Base-by-base conservation (phyloP, 352 stramenopile species). In the Globisporangium abappressorium region DNA sequence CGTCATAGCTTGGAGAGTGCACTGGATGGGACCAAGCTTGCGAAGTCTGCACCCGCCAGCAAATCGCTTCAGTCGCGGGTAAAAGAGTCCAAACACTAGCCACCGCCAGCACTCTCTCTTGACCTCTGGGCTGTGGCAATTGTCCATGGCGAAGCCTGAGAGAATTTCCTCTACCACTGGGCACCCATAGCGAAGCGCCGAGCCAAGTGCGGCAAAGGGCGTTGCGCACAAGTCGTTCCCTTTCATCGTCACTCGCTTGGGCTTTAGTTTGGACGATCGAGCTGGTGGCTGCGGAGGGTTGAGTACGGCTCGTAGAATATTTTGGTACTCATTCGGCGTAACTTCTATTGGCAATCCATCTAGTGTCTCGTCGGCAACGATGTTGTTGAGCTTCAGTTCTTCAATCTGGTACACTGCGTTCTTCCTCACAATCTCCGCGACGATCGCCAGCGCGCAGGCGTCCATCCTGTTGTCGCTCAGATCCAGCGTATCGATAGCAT, bases 321-420 rank as follows among this genome's bases (percentile, higher is more conserved):
- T 8, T 26, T 43, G 41, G 59, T 64, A 64, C 59, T 57, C 58
- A 5, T 2, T 11, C 5, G 58, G 41, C 4, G 58, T 64, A 12
- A 34, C 26, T 34, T 54, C 15, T 26, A 64, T 43, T 36, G 38
- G 3, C 0, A 20, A 18, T 6, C 58, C 58, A 28, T 64, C 58
- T 15, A 1, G 22, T 0, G 41, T 55, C 41, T 64, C 58, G 18
- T 64, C 58, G 3, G 22, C 14, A 18, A 64, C 58, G 41, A 64
- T 64, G 58, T 55, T 54, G 24, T 43, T 64, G 58, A 64, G 58
- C 26, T 64, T 64, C 38, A 64, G 58, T 20, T 64, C 58, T 26
- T 41, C 14, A 9, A 64, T 51, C 11, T 33, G n/a, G 38, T 56
- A 41, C 54, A 24, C 58, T 15, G 24, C 24, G 24, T 51, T 55